phyloP scores from a whole-genome alignment of 495 filamentous ascomycete genomes.

The Neurospora tetraspora region DNA sequence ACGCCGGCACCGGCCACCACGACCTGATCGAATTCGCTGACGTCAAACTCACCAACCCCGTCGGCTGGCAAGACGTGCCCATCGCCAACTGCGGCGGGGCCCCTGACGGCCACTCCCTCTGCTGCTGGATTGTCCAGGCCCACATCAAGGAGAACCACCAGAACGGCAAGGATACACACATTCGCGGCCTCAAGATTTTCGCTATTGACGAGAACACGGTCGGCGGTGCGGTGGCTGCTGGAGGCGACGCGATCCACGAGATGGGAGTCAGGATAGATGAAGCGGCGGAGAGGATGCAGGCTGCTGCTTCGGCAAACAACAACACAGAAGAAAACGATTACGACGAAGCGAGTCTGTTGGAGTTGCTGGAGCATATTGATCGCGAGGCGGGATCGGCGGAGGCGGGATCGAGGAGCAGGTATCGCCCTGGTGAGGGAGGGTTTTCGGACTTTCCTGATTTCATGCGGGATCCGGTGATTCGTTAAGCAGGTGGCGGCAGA shows the following conservation, averaged over 20 bases:
- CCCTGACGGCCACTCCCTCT: constrained; percentile 56
- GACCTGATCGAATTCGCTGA: constrained; percentile 75
- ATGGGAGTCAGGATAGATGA: constrained; percentile 15
- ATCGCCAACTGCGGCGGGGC: constrained; percentile 59
- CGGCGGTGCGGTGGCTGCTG: neutral
- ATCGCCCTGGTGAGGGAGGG: constrained; percentile 18
- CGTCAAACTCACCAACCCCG: constrained; percentile 67
- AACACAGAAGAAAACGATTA: constrained; percentile 2
- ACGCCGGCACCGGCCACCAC: constrained; percentile 78
- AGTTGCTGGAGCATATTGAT: constrained; percentile 16
- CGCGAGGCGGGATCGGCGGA: neutral
- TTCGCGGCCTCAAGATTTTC: constrained; percentile 87
- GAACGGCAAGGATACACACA: constrained; percentile 97
- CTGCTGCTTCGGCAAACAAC: constrained; percentile 1
- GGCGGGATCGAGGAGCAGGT: neutral
- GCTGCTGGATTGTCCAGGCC: constrained; percentile 80
- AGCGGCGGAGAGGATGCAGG: constrained; percentile 6
- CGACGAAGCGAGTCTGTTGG: constrained; percentile 21
- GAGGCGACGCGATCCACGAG: constrained; percentile 1
- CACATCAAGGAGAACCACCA: constrained; percentile 91
- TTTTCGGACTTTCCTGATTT: constrained; percentile 27
- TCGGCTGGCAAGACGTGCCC: constrained; percentile 82
- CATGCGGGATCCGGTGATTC: constrained; percentile 37
- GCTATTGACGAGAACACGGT: constrained; percentile 50
- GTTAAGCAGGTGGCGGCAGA: constrained; percentile 12